Base-by-base conservation (phyloP, 139 green algal genomes). In the Zygnema circumcarinatum region DNA sequence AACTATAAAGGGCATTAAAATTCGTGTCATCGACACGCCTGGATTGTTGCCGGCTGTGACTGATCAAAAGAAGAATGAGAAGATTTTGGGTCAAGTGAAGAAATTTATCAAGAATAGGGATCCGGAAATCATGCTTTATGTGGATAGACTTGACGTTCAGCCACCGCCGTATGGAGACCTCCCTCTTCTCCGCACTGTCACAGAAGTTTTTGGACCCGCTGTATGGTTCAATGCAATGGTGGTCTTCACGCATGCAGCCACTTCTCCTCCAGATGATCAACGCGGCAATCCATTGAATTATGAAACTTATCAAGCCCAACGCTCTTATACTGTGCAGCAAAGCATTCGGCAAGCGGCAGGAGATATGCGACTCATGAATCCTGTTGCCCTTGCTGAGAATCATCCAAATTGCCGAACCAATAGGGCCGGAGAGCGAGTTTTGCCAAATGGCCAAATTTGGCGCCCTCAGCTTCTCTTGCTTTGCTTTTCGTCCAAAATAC, bases 11-110 rank as follows among this genome's bases (percentile, higher is more conserved):
- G 95, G 95, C 38, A 92, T 96, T 53, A 87, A 74, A 0, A 32
- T 97, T 52, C 89, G 90, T 41, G 92, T 97, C 73, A 97, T 97
- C 69, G 95, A 97, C 90, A 96, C 94, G 1, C 95, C 95, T 1
- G 95, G 95, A 21, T 90, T 97, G 80, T 76, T 93, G 80, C 42
- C 93, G 22, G 93, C 88, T 11, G 80, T 91, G 31, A 67, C 54
- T 36, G 84, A 89, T 47, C 36, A 69, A n/a, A 86, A 35, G 67
- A 69, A 85, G 84, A 96, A 96, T 89, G 78, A 89, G 41, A 67
- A 72, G 47, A 92, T 92, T 67, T 93, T 94, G 87, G 62, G 52
- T 53, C 38, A 91, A 40, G 88, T 92, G 32, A 89, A 90, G 83
- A 56, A 33, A 1, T 91, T 89, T 54, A 72, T 90, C 68, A 93